Conservation (phyloP, 2,329 filamentous ascomycete genomes). For the Stagonosporopsis rhizophila region DNA sequence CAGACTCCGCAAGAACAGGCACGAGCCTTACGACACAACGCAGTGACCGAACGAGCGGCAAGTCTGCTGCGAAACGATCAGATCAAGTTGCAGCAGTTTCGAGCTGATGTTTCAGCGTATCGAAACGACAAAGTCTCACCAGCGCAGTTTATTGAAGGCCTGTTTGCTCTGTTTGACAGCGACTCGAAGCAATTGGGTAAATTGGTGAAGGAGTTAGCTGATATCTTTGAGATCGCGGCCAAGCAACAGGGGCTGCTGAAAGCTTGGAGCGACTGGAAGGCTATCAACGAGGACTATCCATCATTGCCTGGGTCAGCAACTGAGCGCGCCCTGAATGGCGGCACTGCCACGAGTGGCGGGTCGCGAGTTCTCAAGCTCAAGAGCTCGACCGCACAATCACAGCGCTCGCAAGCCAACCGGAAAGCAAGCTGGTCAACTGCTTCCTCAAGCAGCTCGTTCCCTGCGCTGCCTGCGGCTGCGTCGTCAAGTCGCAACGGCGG, state of each 20-base stretch:
- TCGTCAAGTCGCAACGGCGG: constrained; percentile 28
- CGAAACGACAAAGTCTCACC: constrained; percentile 73
- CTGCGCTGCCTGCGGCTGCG: constrained; percentile 38
- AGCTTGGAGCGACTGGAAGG: constrained; percentile 94
- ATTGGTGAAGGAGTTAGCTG: constrained; percentile 87
- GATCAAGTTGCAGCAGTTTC: constrained; percentile 78
- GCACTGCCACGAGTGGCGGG: constrained; percentile 60
- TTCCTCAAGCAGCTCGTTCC: constrained; percentile 42
- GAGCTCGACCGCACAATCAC: constrained; percentile 72
- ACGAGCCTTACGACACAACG: constrained; percentile 77
- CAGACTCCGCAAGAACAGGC: constrained; percentile 79
- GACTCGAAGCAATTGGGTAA: constrained; percentile 83
- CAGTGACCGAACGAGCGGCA: constrained; percentile 84
- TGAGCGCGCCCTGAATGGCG: constrained; percentile 49
- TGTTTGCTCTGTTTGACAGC: constrained; percentile 87
- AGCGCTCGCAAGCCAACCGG: constrained; percentile 64
- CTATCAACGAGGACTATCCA: constrained; percentile 95
- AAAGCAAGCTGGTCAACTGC: constrained; percentile 65
- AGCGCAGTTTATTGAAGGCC: constrained; percentile 80
- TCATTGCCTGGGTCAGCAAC: constrained; percentile 74
- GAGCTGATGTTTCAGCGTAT: constrained; percentile 79
- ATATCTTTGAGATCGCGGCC: constrained; percentile 83
- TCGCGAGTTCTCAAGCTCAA: constrained; percentile 71
- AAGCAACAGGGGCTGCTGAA: constrained; percentile 78
- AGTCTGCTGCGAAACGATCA: constrained; percentile 80